These are phyloP conservation scores for Suillus occidentalis DNA, from an alignment of 768 basidiomycete species.

Conservation along the genomic window DNA sequence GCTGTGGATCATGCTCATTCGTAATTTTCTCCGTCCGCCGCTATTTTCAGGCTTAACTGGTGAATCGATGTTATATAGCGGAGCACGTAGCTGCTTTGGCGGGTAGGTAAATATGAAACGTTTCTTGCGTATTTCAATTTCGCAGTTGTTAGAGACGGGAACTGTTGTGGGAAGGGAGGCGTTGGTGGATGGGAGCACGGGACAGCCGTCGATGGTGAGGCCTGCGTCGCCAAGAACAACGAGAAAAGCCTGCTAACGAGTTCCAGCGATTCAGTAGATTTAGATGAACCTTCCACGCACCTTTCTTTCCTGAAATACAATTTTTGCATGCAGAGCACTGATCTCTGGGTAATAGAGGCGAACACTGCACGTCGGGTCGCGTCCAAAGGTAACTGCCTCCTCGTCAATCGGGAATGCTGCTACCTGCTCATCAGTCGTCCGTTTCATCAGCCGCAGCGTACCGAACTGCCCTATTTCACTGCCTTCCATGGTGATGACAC, in stretches of 20 bases:
- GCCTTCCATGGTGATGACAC: conserved; percentile 33
- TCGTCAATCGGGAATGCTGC: conserved; percentile 76
- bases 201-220: conserved; percentile 59
- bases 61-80: conserved; percentile 50
- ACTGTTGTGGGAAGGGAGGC: conserved; percentile 47
- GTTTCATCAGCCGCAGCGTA: conserved; percentile 63
- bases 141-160: conserved; percentile 64
- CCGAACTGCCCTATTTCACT: conserved; percentile 66
- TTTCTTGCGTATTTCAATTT: conserved; percentile 68
- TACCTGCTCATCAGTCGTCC: conserved; percentile 45
- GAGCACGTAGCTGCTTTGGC: conserved; percentile 64
- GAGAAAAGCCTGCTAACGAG: conserved; percentile 24
- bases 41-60: conserved; percentile 30
- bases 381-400: conserved; percentile 65
- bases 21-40: conserved; percentile 41
- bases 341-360: conserved; percentile 69
- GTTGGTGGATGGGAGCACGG: conserved; percentile 49
- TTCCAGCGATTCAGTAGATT: not conserved
- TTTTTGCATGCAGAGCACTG: conserved; percentile 62
- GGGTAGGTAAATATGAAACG: conserved; percentile 74
- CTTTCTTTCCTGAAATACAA: conserved; percentile 63
- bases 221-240: conserved; percentile 60
- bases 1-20: conserved; percentile 75
- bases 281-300: conserved; percentile 32
- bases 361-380: conserved; percentile 62